Evolutionary conservation across 805 yeast genomes (phyloP), one percentile per base, ranked within the genome.

Genomic region (Dipodascus albidus): DNA sequence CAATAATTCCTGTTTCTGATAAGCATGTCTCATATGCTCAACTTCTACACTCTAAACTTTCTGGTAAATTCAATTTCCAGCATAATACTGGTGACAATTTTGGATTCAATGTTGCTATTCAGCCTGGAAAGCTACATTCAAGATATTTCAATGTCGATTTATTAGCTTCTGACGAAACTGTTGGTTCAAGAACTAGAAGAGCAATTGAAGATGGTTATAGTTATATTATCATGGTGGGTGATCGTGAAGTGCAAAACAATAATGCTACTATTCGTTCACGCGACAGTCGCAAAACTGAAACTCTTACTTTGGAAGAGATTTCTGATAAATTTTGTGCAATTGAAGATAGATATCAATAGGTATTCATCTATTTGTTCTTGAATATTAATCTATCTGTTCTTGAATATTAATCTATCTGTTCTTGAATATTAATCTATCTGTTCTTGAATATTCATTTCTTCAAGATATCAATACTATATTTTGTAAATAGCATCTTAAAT

Each of bases 191-290:
- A 61, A 82, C 89, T 51, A 85, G 85, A 61, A 93, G 87, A 53
- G 93, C 95, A 1, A 73, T 84, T 14, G 64, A 67, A 53, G 81
- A 81, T 60, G 88, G 91, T 1, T 89, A 85, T 65, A 83, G 85
- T 6, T 93, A 79, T 62, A 77, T 91, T 49, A 71, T 88, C n/a
- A 78, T 90, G 68, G 76, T 93, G 44, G 99, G 99, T 23, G 96
- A 89, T 59, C 79, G 80, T 58, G 99, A 93, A 66, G 71, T 85
- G 4, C 78, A 75, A 50, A 67, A 68, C 38, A 78, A 78, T 0
- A 77, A 78, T 1, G 70, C 82, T 17, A 81, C 95, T 1, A 75
- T 91, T 8, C 76, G 96, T 63, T 65, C 79, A 3, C 70, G 85
- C 38, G 77, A 72, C 27, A 72, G 71, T 53, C 73, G 81, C 52